These are phyloP conservation scores for Macrolepiota dolichaula DNA, from an alignment of 768 basidiomycete species.

Conservation along the genomic window DNA sequence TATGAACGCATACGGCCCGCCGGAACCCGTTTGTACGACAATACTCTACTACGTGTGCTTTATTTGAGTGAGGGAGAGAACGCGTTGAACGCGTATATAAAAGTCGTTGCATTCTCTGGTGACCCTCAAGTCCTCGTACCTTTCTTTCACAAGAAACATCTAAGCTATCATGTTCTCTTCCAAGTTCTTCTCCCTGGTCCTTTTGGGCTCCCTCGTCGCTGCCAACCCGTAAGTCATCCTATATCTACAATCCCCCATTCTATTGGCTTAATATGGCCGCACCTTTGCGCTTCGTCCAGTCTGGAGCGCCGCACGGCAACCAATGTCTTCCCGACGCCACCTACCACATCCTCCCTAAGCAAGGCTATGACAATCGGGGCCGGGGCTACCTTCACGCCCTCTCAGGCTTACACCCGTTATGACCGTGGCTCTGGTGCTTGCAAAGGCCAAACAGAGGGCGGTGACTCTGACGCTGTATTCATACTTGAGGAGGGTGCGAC, in stretches of 20 bases:
- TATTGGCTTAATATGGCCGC: background rate
- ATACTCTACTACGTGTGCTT: background rate
- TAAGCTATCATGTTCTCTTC: background rate
- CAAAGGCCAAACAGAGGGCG: constrained; percentile 32
- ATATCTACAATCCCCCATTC: background rate
- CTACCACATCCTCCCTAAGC: constrained; percentile 32
- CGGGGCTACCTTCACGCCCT: constrained; percentile 31
- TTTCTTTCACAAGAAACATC: background rate
- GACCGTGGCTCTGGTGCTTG: constrained; percentile 39
- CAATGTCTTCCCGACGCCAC: constrained; percentile 31
- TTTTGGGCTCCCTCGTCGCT: constrained; percentile 13
- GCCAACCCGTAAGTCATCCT: constrained; percentile 18
- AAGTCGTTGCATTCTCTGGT: background rate
- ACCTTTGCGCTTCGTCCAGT: constrained; percentile 3
- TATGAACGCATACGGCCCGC: background rate
- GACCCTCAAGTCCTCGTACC: background rate
- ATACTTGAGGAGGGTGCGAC: constrained; percentile 37
- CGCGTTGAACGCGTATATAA: constrained; percentile 4
- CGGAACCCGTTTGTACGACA: background rate
- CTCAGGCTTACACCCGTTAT: constrained; percentile 31
- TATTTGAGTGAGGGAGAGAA: background rate
- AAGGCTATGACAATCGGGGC: constrained; percentile 28
- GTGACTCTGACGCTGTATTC: constrained; percentile 38
- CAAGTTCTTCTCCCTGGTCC: constrained; percentile 11
- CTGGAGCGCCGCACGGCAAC: constrained; percentile 31